Evolutionary conservation across 257 asterid genomes (phyloP).

Genomic region (Solanum ossicruentum): DNA sequence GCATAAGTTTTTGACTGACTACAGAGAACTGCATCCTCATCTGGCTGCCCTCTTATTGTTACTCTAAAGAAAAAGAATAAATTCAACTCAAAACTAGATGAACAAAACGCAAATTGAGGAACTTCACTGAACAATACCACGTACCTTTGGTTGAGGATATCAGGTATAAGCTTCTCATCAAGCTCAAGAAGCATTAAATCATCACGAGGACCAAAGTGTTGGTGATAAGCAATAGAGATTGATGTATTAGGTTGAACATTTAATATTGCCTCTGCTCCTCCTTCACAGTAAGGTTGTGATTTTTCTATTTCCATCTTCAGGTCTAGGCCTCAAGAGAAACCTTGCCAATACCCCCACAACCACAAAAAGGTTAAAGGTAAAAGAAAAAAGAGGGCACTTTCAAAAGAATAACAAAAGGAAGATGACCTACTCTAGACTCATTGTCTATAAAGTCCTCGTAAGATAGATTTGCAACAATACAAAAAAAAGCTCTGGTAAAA

Average conservation of each 20-base stretch:
- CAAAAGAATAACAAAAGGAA: background rate
- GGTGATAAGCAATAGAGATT: conserved; percentile 54
- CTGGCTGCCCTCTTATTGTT: conserved; percentile 78
- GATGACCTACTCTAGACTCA: background rate
- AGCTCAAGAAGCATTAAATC: conserved; percentile 82
- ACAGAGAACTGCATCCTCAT: conserved; percentile 93
- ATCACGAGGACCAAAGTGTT: conserved; percentile 57
- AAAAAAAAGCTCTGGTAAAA: background rate
- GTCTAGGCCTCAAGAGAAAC: background rate
- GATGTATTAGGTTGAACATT: conserved; percentile 49
- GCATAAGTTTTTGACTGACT: conserved; percentile 74
- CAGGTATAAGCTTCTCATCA: conserved; percentile 74
- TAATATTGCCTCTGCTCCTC: conserved; percentile 74
- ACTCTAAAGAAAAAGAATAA: conserved; percentile 29
- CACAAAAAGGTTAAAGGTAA: background rate
- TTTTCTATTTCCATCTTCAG: conserved; percentile 7
- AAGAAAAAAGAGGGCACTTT: background rate
- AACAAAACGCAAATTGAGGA: background rate
- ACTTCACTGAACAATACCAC: background rate
- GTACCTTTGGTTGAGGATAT: conserved; percentile 62
- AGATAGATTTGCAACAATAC: background rate
- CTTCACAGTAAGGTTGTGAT: conserved; percentile 12
- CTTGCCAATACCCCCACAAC: background rate
- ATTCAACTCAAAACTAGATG: background rate
- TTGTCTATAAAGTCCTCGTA: background rate